Base-by-base conservation (phyloP, 192 early-diverging fungal genomes). In the Linnemannia zychae region DNA sequence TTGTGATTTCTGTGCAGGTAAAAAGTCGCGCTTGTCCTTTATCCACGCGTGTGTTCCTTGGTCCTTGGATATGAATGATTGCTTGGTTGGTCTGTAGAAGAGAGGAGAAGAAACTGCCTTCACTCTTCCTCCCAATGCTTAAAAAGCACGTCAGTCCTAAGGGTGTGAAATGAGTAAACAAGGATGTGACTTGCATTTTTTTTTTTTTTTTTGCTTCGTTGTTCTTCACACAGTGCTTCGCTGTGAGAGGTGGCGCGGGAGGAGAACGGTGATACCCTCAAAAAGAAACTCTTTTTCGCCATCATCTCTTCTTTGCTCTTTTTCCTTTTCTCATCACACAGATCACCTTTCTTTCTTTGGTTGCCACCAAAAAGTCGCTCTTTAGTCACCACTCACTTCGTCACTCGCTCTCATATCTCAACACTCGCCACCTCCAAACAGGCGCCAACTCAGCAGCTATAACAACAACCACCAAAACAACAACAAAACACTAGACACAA, bases 121-220 rank as follows among this genome's bases (percentile, higher is more conserved):
- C 2, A 22, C 7, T 13, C 3, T 11, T 7, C 28, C 5, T 1
- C 12, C 12, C 6, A 31, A 33, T 6, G 37, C 20, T 33, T 7
- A 40, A 68, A 37, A 46, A 49, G 69, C 69, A 71, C 69, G 69
- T 71, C 69, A 71, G 69, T 12, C 9, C 6, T 24, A 11, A 0
- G 33, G 9, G 38, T 36, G 22, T n/a, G 22, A 17, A 22, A 67
- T 46, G 31, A 57, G 67, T 31, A 49, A 70, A 46, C 48, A n/a
- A 68, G 7, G 16, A 31, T 36, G 67, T 68, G 65, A 77, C 76
- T 57, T 9, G 20, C 66, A 50, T 74, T 66, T 74, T 72, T 75
- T 53, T 52, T 79, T 79, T 79, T 67, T 79, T 67, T 75, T 24
- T 36, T 65, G n/a, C n/a, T n/a, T n/a, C n/a, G n/a, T n/a, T n/a